Conservation (phyloP, 106 monocot species). For the Acanthochlamys bracteata region DNA sequence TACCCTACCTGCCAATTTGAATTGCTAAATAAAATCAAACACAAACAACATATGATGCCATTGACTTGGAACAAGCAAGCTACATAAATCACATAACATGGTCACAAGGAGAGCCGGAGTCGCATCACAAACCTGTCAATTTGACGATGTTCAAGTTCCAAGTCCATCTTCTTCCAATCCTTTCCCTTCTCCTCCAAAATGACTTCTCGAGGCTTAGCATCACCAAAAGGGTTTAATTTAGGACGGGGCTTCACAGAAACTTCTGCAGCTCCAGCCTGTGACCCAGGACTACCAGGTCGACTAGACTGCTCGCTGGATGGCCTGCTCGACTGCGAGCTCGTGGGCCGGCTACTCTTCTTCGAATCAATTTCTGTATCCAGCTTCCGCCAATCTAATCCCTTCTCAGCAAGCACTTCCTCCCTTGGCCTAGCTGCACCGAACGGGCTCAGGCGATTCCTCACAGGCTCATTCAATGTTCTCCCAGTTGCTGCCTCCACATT, state of each 20-base stretch:
- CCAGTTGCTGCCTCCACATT: constrained; percentile 4
- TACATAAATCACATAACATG: background rate
- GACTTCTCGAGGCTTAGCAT: constrained; percentile 88
- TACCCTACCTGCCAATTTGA: too few relatives aligned
- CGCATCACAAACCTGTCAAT: constrained; percentile 49
- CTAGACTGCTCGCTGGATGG: constrained; percentile 83
- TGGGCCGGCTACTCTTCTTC: constrained; percentile 56
- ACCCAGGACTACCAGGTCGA: constrained; percentile 55
- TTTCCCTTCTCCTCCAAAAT: constrained; percentile 67
- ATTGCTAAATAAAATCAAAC: too few relatives aligned
- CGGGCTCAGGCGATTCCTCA: constrained; percentile 41
- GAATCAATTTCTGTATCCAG: constrained; percentile 53
- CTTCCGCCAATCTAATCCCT: constrained; percentile 95
- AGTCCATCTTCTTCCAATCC: constrained; percentile 93
- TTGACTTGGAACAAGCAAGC: background rate
- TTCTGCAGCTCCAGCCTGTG: constrained; percentile 16
- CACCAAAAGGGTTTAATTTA: constrained; percentile 91
- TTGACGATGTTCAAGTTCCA: constrained; percentile 71
- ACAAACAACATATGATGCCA: too few relatives aligned
- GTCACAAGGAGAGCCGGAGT: background rate
- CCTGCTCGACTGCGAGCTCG: constrained; percentile 79
- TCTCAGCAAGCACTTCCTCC: constrained; percentile 79
- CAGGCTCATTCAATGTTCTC: constrained; percentile 3
- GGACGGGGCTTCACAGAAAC: constrained; percentile 23
- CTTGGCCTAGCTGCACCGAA: constrained; percentile 84